phyloP scores from a whole-genome alignment of 1,284 basidiomycete genomes.

The Cryptococcus hybrid region DNA sequence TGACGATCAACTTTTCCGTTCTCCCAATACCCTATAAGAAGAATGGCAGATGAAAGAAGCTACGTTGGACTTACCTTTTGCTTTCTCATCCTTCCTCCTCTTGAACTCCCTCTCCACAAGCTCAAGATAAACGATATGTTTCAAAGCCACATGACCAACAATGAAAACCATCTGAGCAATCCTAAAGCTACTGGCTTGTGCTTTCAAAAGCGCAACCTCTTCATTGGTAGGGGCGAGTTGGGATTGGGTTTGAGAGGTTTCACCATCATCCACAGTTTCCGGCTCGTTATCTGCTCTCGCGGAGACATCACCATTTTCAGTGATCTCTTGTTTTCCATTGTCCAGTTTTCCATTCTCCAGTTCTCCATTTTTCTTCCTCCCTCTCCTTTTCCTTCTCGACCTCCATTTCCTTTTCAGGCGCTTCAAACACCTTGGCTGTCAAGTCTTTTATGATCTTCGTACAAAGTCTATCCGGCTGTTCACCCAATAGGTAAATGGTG shows the following conservation, averaged over 20 bases:
- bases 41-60: not conserved
- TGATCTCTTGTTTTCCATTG: not conserved
- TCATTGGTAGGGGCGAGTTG: not conserved
- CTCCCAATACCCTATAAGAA: not conserved
- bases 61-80: conserved; percentile 58
- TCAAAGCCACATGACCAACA: conserved; percentile 95
- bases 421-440: conserved; percentile 66
- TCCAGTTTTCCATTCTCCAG: not conserved
- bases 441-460: conserved; percentile 78
- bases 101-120: conserved; percentile 97
- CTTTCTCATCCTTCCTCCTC: conserved; percentile 86
- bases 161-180: conserved; percentile 90
- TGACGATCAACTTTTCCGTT: conserved; percentile 31
- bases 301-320: conserved; percentile 1
- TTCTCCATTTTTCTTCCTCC: conserved; percentile 3
- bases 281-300: conserved; percentile 15
- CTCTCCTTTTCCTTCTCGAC: not conserved
- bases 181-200: conserved; percentile 69
- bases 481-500: conserved; percentile 89
- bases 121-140: conserved; percentile 95
- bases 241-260: not conserved
- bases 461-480: conserved; percentile 88
- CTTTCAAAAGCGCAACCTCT: not conserved
- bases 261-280: conserved; percentile 4
- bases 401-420: conserved; percentile 6